Evolutionary conservation across 345 rosid genomes (phyloP).

Genomic region (Eucalyptus erythrocorys): DNA sequence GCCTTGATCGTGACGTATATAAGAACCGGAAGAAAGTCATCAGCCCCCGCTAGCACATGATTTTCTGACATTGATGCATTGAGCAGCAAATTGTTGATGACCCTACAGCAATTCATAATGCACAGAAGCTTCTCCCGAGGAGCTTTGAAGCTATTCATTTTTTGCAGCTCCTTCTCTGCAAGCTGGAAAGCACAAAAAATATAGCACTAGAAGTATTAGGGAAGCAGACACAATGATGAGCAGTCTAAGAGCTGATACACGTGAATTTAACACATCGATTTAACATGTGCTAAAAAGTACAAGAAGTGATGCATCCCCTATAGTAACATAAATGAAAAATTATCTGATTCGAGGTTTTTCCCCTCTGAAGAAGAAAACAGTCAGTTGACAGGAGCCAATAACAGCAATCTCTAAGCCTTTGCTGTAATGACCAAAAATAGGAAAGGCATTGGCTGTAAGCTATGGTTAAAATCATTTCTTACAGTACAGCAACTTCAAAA

Average conservation of each 20-base stretch:
- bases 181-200: constrained; percentile 20
- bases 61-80: constrained; percentile 45
- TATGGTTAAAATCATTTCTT: neutral
- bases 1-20: constrained; percentile 54
- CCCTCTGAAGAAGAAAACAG: neutral
- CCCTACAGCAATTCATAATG: constrained; percentile 43
- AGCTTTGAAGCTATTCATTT: constrained; percentile 28
- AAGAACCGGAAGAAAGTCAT: constrained; percentile 55
- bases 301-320: neutral
- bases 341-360: neutral
- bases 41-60: constrained; percentile 36
- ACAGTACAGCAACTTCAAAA: neutral
- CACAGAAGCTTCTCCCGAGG: constrained; percentile 45
- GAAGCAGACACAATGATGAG: neutral
- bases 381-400: neutral
- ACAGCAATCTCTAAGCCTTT: neutral
- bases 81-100: constrained; percentile 43
- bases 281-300: neutral
- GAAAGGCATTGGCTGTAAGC: neutral
- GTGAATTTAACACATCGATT: neutral
- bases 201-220: neutral
- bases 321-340: no score
- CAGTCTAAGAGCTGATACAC: neutral
- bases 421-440: neutral
- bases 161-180: constrained; percentile 43